Evolutionary conservation across 2,329 filamentous ascomycete genomes (phyloP).

Genomic region (Davidsoniella australis): DNA sequence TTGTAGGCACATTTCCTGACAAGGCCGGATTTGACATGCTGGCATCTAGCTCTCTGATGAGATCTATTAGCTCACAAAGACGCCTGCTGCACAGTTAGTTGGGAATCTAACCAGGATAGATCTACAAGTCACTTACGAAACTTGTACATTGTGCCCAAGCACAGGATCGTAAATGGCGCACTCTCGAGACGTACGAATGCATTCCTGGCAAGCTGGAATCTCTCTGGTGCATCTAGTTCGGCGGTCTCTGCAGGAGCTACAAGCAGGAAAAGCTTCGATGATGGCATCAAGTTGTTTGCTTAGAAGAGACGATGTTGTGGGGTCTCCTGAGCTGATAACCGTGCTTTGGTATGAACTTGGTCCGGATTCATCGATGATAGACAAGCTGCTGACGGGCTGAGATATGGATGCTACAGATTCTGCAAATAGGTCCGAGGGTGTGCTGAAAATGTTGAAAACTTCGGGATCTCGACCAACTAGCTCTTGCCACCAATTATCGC

Average conservation of each 20-base stretch:
- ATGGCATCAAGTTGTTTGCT: neutral
- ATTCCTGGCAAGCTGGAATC: conserved; percentile 11
- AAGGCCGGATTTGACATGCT: neutral
- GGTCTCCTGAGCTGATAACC: too few relatives aligned
- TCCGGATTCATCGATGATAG: too few relatives aligned
- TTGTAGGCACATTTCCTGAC: neutral
- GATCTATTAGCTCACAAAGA: neutral
- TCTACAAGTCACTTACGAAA: neutral
- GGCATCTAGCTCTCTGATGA: neutral
- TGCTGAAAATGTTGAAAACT: neutral
- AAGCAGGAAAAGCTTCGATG: conserved; percentile 9
- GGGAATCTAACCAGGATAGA: too few relatives aligned
- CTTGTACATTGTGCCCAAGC: conserved; percentile 1
- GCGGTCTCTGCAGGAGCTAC: conserved; percentile 13
- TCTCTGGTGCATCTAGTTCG: conserved; percentile 12
- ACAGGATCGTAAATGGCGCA: conserved; percentile 7
- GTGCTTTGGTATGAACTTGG: too few relatives aligned
- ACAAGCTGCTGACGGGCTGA: too few relatives aligned
- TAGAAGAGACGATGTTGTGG: too few relatives aligned
- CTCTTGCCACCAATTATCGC: conserved; percentile 13
- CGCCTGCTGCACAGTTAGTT: too few relatives aligned
- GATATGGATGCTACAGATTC: too few relatives aligned
- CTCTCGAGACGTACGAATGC: conserved; percentile 2
- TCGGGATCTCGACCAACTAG: conserved; percentile 12
- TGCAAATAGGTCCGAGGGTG: too few relatives aligned